Conservation (phyloP, 768 basidiomycete species). For the Leccinum longicurvipes region DNA sequence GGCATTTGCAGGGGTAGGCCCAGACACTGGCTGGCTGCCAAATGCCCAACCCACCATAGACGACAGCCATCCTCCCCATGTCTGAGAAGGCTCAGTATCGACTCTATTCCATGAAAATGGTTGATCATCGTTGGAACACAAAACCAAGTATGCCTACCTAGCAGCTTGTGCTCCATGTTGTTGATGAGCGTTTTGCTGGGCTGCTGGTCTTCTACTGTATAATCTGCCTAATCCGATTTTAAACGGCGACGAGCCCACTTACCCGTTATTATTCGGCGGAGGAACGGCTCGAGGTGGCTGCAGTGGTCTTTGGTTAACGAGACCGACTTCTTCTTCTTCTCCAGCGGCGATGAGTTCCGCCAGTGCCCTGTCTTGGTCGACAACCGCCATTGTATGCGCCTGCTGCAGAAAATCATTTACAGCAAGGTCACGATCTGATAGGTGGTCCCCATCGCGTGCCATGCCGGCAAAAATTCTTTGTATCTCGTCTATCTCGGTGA, state of each 20-base stretch:
- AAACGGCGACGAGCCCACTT: background rate
- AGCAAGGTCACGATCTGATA: conserved; percentile 26
- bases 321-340: conserved; percentile 4
- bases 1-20: background rate
- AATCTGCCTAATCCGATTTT: background rate
- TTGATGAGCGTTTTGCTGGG: background rate
- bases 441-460: background rate
- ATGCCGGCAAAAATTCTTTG: conserved; percentile 7
- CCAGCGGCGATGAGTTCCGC: conserved; percentile 18
- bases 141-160: conserved; percentile 9
- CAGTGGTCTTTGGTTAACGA: background rate
- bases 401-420: conserved; percentile 26
- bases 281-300: background rate
- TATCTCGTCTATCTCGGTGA: conserved; percentile 19
- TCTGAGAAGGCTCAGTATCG: background rate
- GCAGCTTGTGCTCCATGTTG: background rate
- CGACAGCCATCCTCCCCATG: conserved; percentile 21
- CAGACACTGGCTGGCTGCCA: background rate
- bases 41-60: conserved; percentile 7
- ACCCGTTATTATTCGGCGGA: background rate
- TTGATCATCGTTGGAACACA: background rate
- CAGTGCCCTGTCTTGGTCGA: conserved; percentile 22
- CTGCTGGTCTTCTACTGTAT: conserved; percentile 2
- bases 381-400: conserved; percentile 10
- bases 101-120: background rate